Conservation (phyloP, 495 filamentous ascomycete species). For the Schizothecium vesticola region DNA sequence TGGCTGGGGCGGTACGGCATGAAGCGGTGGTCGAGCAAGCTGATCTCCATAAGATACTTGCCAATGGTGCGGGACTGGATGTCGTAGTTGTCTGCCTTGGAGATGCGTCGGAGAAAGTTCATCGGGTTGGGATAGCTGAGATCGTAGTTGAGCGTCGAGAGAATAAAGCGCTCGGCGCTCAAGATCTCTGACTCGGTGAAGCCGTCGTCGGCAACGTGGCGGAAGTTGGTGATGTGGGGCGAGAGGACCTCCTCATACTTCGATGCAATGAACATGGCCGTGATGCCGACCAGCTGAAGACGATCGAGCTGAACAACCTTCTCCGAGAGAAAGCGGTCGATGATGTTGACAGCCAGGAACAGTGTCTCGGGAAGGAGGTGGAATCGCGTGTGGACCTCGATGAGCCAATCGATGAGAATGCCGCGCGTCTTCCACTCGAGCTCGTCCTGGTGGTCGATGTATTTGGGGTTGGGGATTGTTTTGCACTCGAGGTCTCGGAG, state of each 20-base stretch:
- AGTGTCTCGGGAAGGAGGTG: slow-evolving; percentile 95
- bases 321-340: slow-evolving; percentile 90
- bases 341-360: slow-evolving; percentile 95
- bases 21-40: slow-evolving; percentile 87
- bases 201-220: slow-evolving; percentile 92
- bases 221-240: slow-evolving; percentile 94
- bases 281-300: slow-evolving; percentile 92
- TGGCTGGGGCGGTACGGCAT: slow-evolving; percentile 82
- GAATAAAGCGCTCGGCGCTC: slow-evolving; percentile 91
- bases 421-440: slow-evolving; percentile 98
- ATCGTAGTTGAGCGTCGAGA: slow-evolving; percentile 88
- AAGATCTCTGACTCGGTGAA: slow-evolving; percentile 95
- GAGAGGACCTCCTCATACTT: slow-evolving; percentile 99
- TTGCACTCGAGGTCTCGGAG: slow-evolving; percentile 77
- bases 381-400: slow-evolving; percentile 97
- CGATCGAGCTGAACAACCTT: slow-evolving; percentile 94
- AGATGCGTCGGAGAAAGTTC: slow-evolving; percentile 98
- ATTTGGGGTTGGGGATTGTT: slow-evolving; percentile 83
- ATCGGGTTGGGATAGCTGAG: slow-evolving; percentile 98
- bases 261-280: slow-evolving; percentile 98
- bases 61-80: slow-evolving; percentile 94
- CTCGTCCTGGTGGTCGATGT: slow-evolving; percentile 90
- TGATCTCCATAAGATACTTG: slow-evolving; percentile 99
- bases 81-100: slow-evolving; percentile 97
- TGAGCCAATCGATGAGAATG: slow-evolving; percentile 95